Percentiles rank a stretch among this genome's conserved stretches.
phyloP scores from a whole-genome alignment of 768 basidiomycete genomes.

The Suillus ampliporus region DNA sequence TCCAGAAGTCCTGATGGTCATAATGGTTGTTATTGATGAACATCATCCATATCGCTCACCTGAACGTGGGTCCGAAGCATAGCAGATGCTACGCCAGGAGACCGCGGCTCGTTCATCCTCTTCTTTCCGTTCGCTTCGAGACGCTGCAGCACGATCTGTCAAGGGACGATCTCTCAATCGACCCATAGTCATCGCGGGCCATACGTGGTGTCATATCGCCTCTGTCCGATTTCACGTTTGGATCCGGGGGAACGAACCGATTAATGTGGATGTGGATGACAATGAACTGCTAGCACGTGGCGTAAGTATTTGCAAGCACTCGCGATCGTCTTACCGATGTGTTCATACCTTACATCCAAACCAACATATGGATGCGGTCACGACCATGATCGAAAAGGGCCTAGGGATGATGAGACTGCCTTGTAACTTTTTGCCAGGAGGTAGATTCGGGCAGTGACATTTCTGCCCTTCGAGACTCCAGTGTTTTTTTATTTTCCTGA shows the following conservation, averaged over 20 bases:
- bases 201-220: conserved; percentile 6
- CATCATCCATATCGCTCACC: neutral
- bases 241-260: neutral
- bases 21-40: too few species aligned
- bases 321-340: neutral
- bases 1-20: neutral
- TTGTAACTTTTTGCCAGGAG: too few species aligned
- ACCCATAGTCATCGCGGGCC: neutral
- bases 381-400: conserved; percentile 15
- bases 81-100: neutral
- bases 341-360: neutral
- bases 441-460: too few species aligned
- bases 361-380: neutral
- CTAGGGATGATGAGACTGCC: too few species aligned
- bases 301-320: neutral
- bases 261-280: neutral
- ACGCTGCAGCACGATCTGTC: neutral
- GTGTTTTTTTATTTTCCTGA: too few species aligned
- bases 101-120: neutral
- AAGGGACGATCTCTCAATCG: neutral
- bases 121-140: neutral
- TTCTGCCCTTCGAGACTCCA: too few species aligned
- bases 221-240: conserved; percentile 9
- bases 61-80: neutral
- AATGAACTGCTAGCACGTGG: neutral